phyloP scores from a whole-genome alignment of 2,329 filamentous ascomycete species.

The Dactylellina drechsleri region DNA sequence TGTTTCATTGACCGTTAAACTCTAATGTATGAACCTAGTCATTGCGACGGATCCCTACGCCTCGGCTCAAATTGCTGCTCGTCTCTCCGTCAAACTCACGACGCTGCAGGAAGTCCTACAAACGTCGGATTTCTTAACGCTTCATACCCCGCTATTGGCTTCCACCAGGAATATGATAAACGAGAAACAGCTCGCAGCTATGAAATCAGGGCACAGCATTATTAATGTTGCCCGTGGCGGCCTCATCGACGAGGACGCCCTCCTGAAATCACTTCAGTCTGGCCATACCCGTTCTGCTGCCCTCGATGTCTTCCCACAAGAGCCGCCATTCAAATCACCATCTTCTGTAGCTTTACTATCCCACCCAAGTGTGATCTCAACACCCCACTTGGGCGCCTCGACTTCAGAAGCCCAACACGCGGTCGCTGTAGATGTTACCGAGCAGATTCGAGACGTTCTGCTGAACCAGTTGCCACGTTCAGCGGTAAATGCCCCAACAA shows the following conservation, averaged over 20 bases:
- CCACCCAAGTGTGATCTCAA: slow-evolving; percentile 78
- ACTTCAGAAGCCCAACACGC: slow-evolving; percentile 87
- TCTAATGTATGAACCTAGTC: slow-evolving; percentile 62
- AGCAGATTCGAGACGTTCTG: slow-evolving; percentile 79
- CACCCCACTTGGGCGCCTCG: slow-evolving; percentile 81
- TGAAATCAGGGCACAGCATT: slow-evolving; percentile 78
- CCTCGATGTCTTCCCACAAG: slow-evolving; percentile 80
- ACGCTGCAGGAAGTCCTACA: slow-evolving; percentile 72
- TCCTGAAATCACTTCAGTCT: slow-evolving; percentile 75
- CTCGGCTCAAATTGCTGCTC: slow-evolving; percentile 74
- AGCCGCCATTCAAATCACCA: slow-evolving; percentile 72
- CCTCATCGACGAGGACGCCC: slow-evolving; percentile 79
- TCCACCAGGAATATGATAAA: slow-evolving; percentile 79
- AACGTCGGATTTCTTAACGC: slow-evolving; percentile 78
- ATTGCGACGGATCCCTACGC: slow-evolving; percentile 81
- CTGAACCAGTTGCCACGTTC: slow-evolving; percentile 77
- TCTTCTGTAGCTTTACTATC: slow-evolving; percentile 72
- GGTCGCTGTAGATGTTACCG: slow-evolving; percentile 82
- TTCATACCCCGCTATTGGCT: slow-evolving; percentile 82
- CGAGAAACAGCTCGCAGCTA: slow-evolving; percentile 72
- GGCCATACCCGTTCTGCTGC: slow-evolving; percentile 80
- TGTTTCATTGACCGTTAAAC: neutral
- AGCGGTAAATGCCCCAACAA: slow-evolving; percentile 83
- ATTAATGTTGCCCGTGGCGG: slow-evolving; percentile 83
- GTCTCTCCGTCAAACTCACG: slow-evolving; percentile 72